Evolutionary conservation across 306 rosid genomes (phyloP).

Genomic region (Potentilla sterilis): DNA sequence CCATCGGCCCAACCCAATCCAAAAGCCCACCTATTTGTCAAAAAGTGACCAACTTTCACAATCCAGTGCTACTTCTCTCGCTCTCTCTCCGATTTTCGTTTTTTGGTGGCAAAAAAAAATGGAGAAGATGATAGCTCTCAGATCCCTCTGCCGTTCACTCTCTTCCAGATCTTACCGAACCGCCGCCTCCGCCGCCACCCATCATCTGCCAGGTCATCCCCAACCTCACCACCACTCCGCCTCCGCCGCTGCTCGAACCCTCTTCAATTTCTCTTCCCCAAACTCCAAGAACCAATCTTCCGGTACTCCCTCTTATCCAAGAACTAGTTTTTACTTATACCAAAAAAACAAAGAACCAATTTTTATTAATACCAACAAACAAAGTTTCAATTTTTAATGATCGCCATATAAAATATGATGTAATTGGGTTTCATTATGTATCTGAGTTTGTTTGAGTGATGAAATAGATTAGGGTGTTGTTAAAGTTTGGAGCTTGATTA

Average conservation of each 20-base stretch:
- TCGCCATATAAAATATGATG: too few species aligned
- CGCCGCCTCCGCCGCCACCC: slow-evolving; percentile 27
- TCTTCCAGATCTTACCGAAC: slow-evolving; percentile 52
- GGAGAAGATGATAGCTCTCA: slow-evolving; percentile 56
- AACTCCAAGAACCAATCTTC: not conserved
- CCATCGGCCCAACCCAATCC: not conserved
- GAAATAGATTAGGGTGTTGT: too few species aligned
- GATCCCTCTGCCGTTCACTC: slow-evolving; percentile 64
- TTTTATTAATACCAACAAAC: too few species aligned
- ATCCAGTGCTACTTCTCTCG: not conserved
- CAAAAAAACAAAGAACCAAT: not conserved
- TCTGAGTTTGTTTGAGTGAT: too few species aligned
- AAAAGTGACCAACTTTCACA: not conserved
- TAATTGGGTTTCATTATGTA: too few species aligned
- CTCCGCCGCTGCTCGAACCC: slow-evolving; percentile 25
- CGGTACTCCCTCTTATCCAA: slow-evolving; percentile 17
- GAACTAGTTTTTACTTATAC: not conserved
- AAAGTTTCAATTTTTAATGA: too few species aligned
- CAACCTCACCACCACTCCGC: slow-evolving; percentile 20
- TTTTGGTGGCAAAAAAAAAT: slow-evolving; percentile 10
- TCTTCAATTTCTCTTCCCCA: slow-evolving; percentile 34
- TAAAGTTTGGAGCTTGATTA: not conserved
- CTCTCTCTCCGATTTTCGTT: not conserved
- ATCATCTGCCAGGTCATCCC: slow-evolving; percentile 6
- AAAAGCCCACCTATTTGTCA: not conserved